These are phyloP conservation scores for Sclerotinia glacialis DNA, from an alignment of 2,329 filamentous ascomycete genomes.

Conservation along the genomic window DNA sequence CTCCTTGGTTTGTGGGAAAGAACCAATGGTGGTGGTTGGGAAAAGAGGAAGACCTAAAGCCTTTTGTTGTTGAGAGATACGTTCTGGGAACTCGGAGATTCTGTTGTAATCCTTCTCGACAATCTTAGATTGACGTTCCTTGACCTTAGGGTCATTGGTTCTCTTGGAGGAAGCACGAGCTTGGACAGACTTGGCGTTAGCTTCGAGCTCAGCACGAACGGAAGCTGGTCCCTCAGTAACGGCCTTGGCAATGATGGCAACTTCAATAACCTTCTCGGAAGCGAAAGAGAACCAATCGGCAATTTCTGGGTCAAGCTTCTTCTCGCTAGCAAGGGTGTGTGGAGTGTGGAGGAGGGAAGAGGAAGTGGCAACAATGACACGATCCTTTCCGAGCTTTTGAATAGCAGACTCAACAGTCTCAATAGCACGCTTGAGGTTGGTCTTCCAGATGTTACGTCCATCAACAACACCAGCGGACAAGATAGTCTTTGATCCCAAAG, in stretches of 20 bases:
- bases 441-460: constrained; percentile 99
- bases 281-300: constrained; percentile 99
- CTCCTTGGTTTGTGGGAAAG: constrained; percentile 99
- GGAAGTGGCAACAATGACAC: constrained; percentile 94
- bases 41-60: constrained; percentile 93
- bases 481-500: constrained; percentile 83
- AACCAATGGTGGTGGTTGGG: constrained; percentile 98
- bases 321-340: constrained; percentile 97
- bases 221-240: constrained; percentile 87
- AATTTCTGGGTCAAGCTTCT: constrained; percentile 93
- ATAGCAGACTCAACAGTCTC: constrained; percentile 85
- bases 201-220: constrained; percentile 85
- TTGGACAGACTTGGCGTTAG: constrained; percentile 92
- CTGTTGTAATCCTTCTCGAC: constrained; percentile 84
- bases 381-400: constrained; percentile 95
- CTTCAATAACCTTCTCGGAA: constrained; percentile 86
- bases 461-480: constrained; percentile 97
- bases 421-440: constrained; percentile 94
- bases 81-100: constrained; percentile 80
- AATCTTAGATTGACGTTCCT: constrained; percentile 91
- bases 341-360: constrained; percentile 97
- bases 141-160: constrained; percentile 96
- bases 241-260: constrained; percentile 93
- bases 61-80: constrained; percentile 86
- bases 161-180: constrained; percentile 86